These are phyloP conservation scores for Cyclotella sp. DNA, from an alignment of 108 stramenopile species.

Conservation along the genomic window DNA sequence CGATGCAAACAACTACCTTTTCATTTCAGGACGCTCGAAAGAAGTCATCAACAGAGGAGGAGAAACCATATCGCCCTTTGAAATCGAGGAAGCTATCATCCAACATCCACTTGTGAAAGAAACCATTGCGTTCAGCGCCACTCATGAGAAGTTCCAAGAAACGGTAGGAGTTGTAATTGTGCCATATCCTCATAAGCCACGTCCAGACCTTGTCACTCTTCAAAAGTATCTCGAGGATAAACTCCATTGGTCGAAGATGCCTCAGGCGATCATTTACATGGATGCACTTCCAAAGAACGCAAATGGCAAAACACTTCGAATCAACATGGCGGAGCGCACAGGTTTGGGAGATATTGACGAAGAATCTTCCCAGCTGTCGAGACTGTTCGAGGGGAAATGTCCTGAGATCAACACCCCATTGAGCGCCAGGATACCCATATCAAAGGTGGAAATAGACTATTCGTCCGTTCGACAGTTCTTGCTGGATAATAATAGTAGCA, in stretches of 20 bases:
- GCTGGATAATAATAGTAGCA: neutral
- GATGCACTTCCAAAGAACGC: conserved; percentile 66
- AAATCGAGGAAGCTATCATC: conserved; percentile 73
- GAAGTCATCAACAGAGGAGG: conserved; percentile 90
- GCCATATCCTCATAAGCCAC: conserved; percentile 27
- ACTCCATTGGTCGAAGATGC: conserved; percentile 63
- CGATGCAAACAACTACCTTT: conserved; percentile 74
- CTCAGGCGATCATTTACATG: conserved; percentile 68
- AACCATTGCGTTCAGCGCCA: conserved; percentile 60
- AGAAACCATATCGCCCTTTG: conserved; percentile 76
- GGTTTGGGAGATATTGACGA: conserved; percentile 58
- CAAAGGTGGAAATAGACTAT: conserved; percentile 37
- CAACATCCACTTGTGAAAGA: conserved; percentile 53
- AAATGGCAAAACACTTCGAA: conserved; percentile 65
- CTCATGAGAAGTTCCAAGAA: conserved; percentile 69
- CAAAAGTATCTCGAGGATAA: conserved; percentile 57
- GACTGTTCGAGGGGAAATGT: conserved; percentile 65
- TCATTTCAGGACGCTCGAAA: conserved; percentile 79
- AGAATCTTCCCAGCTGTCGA: conserved; percentile 51
- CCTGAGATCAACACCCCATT: conserved; percentile 62
- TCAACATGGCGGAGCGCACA: conserved; percentile 62
- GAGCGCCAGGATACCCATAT: conserved; percentile 50
- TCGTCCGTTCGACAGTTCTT: conserved; percentile 41
- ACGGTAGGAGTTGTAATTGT: conserved; percentile 74
- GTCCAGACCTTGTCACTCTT: conserved; percentile 52